Evolutionary conservation across 192 early-diverging fungal species (phyloP), one percentile per base, ranked within the genome.

Genomic region (Jimgerdemannia lactiflua): DNA sequence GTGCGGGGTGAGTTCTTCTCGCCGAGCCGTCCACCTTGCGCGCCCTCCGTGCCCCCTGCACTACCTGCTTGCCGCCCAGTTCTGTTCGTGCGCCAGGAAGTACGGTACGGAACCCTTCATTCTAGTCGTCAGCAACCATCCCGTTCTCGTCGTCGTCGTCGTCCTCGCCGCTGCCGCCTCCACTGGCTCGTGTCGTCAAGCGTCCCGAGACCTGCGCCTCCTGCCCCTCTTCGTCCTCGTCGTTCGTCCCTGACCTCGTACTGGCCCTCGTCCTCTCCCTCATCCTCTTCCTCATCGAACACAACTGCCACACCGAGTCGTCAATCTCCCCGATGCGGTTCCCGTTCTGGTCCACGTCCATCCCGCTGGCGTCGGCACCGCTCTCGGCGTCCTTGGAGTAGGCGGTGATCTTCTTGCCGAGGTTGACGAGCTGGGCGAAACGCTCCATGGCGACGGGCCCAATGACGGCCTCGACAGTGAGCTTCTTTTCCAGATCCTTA

Each of bases 231-330:
- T 89, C 90, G 0, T 87, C 87, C 1, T 90, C 88, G 39, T 92
- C 91, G 0, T 79, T 90, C 91, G 8, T 82, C 81, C 59, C 70
- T 76, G 4, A 86, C 82, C 74, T 91, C 90, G 70, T 87, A 85
- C 64, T 89, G 86, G 67, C 89, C 92, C 63, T 88, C 89, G 40
- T 84, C 91, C 68, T 93, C 92, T 17, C 93, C 93, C 4, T 94
- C 92, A n/a, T 98, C 96, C 11, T 97, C 95, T 17, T 96, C 96
- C 66, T 96, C 97, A 74, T 96, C 97, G 83, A 99, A 97, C 2
- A 96, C 93, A 17, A 99, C 97, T 4, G 97, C 96, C 18, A 99
- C 95, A 66, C 96, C 97, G 10, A 92, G 80, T 98, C 95, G 64
- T 96, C 97, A 42, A 88, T 89, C 4, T 86, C 90, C 67, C 80